A percentile compares a stretch with the other conserved stretches of the same genome.
phyloP scores from a whole-genome alignment of 139 green algal species.

The Coelastrella sp. region DNA sequence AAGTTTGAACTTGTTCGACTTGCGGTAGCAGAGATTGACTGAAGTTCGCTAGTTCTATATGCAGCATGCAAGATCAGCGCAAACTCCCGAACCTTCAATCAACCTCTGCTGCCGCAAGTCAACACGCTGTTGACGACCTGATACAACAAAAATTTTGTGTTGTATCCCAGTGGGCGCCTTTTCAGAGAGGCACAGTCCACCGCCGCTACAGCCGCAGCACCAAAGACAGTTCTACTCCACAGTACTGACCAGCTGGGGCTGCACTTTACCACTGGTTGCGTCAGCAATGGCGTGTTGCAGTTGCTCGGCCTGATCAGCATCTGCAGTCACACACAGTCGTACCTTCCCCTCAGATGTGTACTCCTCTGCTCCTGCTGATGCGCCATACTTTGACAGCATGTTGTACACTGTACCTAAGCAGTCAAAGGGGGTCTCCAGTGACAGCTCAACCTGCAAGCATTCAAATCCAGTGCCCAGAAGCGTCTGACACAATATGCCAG shows the following conservation, averaged over 20 bases:
- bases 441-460: conserved; percentile 45
- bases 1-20: too few relatives aligned
- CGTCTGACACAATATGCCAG: background rate
- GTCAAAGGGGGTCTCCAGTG: conserved; percentile 33
- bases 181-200: background rate
- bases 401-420: conserved; percentile 58
- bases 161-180: background rate
- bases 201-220: background rate
- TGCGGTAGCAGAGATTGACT: too few relatives aligned
- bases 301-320: conserved; percentile 10
- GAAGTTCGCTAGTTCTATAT: too few relatives aligned
- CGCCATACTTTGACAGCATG: conserved; percentile 51
- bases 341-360: conserved; percentile 51
- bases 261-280: conserved; percentile 55
- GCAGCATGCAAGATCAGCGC: too few relatives aligned
- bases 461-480: too few relatives aligned
- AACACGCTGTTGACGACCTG: background rate
- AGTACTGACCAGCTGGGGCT: background rate
- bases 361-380: conserved; percentile 40
- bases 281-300: conserved; percentile 49
- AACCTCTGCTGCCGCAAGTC: background rate
- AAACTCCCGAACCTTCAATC: too few relatives aligned
- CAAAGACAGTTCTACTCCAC: background rate
- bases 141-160: background rate
- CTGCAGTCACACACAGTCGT: conserved; percentile 40